Evolutionary conservation across 495 filamentous ascomycete genomes (phyloP), one percentile per base, ranked within the genome.

Genomic region (Penicillium roqueforti): DNA sequence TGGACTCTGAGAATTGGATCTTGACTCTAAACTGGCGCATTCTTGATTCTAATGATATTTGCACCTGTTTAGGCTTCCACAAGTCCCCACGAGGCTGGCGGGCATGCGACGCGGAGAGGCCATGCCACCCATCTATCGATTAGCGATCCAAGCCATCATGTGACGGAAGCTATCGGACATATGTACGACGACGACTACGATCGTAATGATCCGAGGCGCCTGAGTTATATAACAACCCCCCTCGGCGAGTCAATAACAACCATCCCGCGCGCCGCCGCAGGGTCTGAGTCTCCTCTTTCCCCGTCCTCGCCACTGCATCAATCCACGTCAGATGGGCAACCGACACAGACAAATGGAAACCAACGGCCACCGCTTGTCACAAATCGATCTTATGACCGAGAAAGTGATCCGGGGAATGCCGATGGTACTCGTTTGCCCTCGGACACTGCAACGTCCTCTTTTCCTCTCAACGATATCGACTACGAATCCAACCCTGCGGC

Each of bases 151-250:
- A 89, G 82, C 70, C 92, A 97, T 76, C 93, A 98, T 83, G 92
- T 97, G 67, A 98, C 93, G 34, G 93, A 98, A 66, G 89, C 92
- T 41, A 97, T 98, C 66, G 92, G 91, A 34, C 90, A 93, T 66
- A 86, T 97, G 85, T 98, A 98, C 73, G 89, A 86, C 62, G 87
- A 92, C 65, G 83, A 88, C 67, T 85, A 90, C 63, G 82, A 88
- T 56, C 79, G 72, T 61, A 72, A 77, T 61, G 78, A 85, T 39
- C 74, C 77, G 8, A 72, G 83, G 47, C 85, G 85, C 40, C 71
- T 86, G 46, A 88, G 83, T 66, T 87, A 86, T 72, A 74, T 84
- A 51, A 63, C 75, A 29, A 80, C 81, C 2, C 80, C 83, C 18
- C 72, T 77, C 36, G 68, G 64, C 67, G 71, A 71, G 58, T 61